Percentiles rank a stretch among this genome's conserved stretches.
Conservation (phyloP, 2,329 filamentous ascomycete genomes). For the Microthyrium microscopicum region DNA sequence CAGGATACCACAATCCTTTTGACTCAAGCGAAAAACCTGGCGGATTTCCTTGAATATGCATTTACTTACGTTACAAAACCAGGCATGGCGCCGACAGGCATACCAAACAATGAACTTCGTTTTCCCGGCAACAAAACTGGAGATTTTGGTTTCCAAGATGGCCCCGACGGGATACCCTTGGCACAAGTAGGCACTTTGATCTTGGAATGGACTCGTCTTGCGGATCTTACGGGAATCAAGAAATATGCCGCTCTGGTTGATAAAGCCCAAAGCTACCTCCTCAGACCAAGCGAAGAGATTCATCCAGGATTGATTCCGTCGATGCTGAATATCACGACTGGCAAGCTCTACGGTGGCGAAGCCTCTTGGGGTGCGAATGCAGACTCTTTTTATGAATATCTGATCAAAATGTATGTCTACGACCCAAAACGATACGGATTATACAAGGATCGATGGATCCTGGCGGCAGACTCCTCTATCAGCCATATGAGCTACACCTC, state of each 20-base stretch:
- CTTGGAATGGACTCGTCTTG: conserved; percentile 69
- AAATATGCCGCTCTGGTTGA: conserved; percentile 51
- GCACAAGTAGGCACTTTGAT: conserved; percentile 65
- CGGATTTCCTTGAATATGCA: conserved; percentile 56
- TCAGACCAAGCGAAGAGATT: conserved; percentile 51
- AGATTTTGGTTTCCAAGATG: too few species aligned
- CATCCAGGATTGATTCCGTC: conserved; percentile 64
- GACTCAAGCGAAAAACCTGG: conserved; percentile 49
- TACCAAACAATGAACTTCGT: conserved; percentile 54
- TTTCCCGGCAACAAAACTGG: conserved; percentile 39
- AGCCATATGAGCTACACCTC: neutral
- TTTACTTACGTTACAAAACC: too few species aligned
- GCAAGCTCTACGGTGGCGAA: conserved; percentile 45
- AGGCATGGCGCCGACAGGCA: conserved; percentile 43
- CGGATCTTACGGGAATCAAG: conserved; percentile 52
- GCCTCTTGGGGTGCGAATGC: conserved; percentile 65
- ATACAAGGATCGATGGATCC: conserved; percentile 53
- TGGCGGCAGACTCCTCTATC: conserved; percentile 52
- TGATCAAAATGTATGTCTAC: conserved; percentile 83
- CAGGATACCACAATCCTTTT: conserved; percentile 41
- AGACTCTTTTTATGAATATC: conserved; percentile 77
- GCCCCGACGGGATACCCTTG: too few species aligned
- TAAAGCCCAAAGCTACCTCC: conserved; percentile 52
- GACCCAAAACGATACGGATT: conserved; percentile 43
- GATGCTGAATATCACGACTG: conserved; percentile 45